phyloP scores from a whole-genome alignment of 1,284 basidiomycete genomes.

The Melampsora americana region DNA sequence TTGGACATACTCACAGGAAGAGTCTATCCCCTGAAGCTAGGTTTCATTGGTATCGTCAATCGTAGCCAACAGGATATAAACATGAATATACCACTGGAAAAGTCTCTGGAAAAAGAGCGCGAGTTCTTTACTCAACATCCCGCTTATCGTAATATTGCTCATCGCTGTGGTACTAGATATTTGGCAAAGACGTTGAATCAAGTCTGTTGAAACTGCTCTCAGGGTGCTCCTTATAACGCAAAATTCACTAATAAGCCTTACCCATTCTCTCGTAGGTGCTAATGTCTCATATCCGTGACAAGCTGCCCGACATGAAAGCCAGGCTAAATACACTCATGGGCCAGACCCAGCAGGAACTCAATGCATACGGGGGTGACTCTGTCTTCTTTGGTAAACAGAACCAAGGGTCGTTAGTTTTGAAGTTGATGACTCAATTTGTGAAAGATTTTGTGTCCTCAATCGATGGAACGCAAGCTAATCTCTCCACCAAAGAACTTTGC shows the following conservation, averaged over 20 bases:
- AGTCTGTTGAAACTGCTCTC: slow-evolving; percentile 58
- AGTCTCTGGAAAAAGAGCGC: slow-evolving; percentile 77
- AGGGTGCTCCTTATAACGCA: not conserved
- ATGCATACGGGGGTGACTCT: slow-evolving; percentile 82
- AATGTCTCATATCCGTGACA: slow-evolving; percentile 96
- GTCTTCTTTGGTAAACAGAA: slow-evolving; percentile 89
- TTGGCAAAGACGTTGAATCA: slow-evolving; percentile 91
- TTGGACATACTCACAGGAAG: slow-evolving; percentile 92
- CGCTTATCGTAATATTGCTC: slow-evolving; percentile 91
- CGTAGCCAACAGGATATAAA: slow-evolving; percentile 98
- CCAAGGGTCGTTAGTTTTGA: slow-evolving; percentile 66
- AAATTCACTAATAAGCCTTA: not conserved
- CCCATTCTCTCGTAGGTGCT: slow-evolving; percentile 64
- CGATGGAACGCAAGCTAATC: slow-evolving; percentile 94
- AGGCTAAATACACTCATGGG: slow-evolving; percentile 97
- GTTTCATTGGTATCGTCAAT: slow-evolving; percentile 96
- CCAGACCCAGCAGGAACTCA: slow-evolving; percentile 96
- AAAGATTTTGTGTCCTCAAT: slow-evolving; percentile 96
- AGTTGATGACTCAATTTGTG: slow-evolving; percentile 98
- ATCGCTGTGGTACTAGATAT: slow-evolving; percentile 94
- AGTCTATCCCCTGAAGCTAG: slow-evolving; percentile 93
- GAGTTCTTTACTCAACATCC: slow-evolving; percentile 90
- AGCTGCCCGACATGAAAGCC: slow-evolving; percentile 99
- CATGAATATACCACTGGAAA: slow-evolving; percentile 75
- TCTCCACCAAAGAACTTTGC: slow-evolving; percentile 96